These are phyloP conservation scores for Scheffersomyces cryptocercus DNA, from an alignment of 1,139 yeast species.

Conservation along the genomic window DNA sequence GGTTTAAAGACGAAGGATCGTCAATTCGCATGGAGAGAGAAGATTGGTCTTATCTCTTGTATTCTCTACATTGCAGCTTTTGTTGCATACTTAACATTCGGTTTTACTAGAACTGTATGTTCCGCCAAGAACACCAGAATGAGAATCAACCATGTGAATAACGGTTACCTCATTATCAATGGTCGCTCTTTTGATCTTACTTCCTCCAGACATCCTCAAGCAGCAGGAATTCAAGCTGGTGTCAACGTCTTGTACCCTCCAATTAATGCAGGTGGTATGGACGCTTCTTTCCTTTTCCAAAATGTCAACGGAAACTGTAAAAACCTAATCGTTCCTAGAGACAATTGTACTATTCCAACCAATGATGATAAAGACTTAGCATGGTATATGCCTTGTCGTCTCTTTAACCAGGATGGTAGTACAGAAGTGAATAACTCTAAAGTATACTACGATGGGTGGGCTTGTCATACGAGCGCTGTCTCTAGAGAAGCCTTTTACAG, in stretches of 20 bases:
- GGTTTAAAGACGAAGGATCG: constrained; percentile 81
- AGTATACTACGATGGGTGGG: constrained; percentile 77
- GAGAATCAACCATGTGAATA: constrained; percentile 55
- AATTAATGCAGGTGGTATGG: constrained; percentile 83
- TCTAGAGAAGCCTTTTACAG: constrained; percentile 72
- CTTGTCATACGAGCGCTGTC: constrained; percentile 76
- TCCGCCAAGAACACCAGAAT: constrained; percentile 46
- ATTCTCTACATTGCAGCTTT: constrained; percentile 73
- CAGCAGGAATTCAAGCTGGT: constrained; percentile 70
- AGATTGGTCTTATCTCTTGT: constrained; percentile 78
- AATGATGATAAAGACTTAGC: constrained; percentile 66
- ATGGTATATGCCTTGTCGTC: constrained; percentile 95
- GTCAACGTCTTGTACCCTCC: constrained; percentile 82
- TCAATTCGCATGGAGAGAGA: constrained; percentile 97
- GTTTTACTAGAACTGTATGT: constrained; percentile 87
- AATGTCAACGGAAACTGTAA: constrained; percentile 94
- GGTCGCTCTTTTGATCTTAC: constrained; percentile 80
- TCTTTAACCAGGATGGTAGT: constrained; percentile 70
- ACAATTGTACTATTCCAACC: constrained; percentile 69
- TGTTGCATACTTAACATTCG: constrained; percentile 87
- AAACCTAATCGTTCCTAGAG: constrained; percentile 74
- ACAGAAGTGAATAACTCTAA: constrained; percentile 60
- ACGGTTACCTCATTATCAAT: constrained; percentile 70
- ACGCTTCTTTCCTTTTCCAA: constrained; percentile 87
- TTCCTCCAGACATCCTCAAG: constrained; percentile 73